These are phyloP conservation scores for Lachnellula hyalina DNA, from an alignment of 2,329 filamentous ascomycete species.

Conservation along the genomic window DNA sequence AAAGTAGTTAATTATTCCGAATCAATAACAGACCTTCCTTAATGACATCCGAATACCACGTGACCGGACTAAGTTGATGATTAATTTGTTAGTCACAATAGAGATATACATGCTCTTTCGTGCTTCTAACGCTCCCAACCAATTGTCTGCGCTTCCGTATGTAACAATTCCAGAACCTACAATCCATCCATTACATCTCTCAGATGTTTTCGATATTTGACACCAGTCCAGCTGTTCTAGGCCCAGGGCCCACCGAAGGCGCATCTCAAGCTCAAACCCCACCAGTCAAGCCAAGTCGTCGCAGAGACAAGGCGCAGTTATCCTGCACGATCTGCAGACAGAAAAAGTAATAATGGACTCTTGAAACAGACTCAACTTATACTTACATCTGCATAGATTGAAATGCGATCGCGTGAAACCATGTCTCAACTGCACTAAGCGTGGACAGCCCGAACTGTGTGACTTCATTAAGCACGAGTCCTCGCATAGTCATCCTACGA, in stretches of 20 bases:
- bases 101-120: no score
- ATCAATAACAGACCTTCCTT: neutral
- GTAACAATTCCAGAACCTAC: neutral
- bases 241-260: neutral
- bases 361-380: neutral
- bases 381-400: slow-evolving; percentile 8
- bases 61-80: no score
- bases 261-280: slow-evolving; percentile 1
- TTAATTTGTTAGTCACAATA: no score
- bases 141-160: no score
- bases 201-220: neutral
- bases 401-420: slow-evolving; percentile 50
- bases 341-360: slow-evolving; percentile 5
- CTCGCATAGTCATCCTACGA: neutral
- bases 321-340: slow-evolving; percentile 16
- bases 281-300: slow-evolving; percentile 6
- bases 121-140: no score
- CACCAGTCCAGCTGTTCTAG: neutral
- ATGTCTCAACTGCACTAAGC: slow-evolving; percentile 48
- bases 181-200: neutral
- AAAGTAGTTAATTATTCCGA: neutral
- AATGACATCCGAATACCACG: neutral
- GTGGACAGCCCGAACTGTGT: slow-evolving; percentile 36
- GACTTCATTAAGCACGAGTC: slow-evolving; percentile 8
- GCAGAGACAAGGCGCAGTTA: slow-evolving; percentile 14